Conservation (phyloP, 1,284 basidiomycete genomes). For the Boletellus sp. region DNA sequence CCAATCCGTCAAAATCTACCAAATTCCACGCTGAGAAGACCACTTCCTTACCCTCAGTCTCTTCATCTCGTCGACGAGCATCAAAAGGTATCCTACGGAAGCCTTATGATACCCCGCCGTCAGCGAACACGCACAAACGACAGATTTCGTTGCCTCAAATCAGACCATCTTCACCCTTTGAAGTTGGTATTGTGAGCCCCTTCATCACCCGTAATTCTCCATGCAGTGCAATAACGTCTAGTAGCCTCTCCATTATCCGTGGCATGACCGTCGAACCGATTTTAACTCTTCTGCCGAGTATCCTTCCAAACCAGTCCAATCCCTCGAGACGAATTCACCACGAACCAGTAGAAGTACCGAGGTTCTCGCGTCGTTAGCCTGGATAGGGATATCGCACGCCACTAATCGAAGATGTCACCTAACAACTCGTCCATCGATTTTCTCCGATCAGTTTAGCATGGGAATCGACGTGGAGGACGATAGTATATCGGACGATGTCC, state of each 20-base stretch:
- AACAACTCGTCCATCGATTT: neutral
- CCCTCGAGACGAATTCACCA: conserved; percentile 1
- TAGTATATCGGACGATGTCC: conserved; percentile 44
- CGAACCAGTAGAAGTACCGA: conserved; percentile 22
- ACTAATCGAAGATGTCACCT: neutral
- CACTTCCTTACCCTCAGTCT: neutral
- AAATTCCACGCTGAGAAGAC: conserved; percentile 6
- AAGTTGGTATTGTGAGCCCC: conserved; percentile 25
- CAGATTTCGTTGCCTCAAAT: conserved; percentile 22
- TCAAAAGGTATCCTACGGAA: conserved; percentile 8
- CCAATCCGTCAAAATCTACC: conserved; percentile 7
- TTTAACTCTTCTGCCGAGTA: conserved; percentile 11
- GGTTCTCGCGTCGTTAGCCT: conserved; percentile 29
- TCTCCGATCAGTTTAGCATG: conserved; percentile 14
- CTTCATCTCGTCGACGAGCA: conserved; percentile 1
- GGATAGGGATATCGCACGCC: conserved; percentile 20
- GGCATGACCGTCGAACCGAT: conserved; percentile 25
- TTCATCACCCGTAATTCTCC: neutral
- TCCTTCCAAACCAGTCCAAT: neutral
- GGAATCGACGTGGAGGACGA: conserved; percentile 49
- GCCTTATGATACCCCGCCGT: neutral
- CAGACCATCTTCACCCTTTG: conserved; percentile 26
- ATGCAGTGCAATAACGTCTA: conserved; percentile 12
- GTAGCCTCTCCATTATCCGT: conserved; percentile 31
- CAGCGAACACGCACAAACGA: neutral